Evolutionary conservation across 2,329 filamentous ascomycete genomes (phyloP), one percentile per base, ranked within the genome.

Genomic region (Ophiostoma quercus): DNA sequence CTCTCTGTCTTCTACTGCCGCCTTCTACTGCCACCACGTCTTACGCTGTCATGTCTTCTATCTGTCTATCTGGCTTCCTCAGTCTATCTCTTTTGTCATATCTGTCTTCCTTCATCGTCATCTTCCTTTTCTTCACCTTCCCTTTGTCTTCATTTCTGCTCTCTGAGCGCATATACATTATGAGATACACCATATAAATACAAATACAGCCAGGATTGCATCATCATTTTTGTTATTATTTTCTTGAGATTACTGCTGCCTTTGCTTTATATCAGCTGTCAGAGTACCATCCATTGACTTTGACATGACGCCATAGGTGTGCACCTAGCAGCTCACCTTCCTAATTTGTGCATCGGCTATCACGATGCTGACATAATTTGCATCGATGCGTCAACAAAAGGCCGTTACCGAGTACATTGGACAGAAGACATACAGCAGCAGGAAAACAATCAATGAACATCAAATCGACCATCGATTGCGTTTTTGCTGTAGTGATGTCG

Each of bases 181-280:
- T 37, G 25, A 63, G 60, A 37, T 63, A 63, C 60, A 63, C 60
- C 60, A 34, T 63, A 57, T 57, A 57, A 25, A 57, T 19, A 37
- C 60, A 63, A 57, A 57, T 32, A 34, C 60, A 63, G 25, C 29
- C 29, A 63, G 29, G 60, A 32, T 63, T 47, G 43, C 19, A 47
- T 47, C 19, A 47, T 47, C 19, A 2, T 16, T 47, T 47, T n/a
- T 3, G 34, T 34, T 34, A 16, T 43, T 47, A 5, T 47, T n/a
- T 47, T 3, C 6, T 41, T 41, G 39, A 14, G 11, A 41, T 8
- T n/a, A 19, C 16, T n/a, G 7, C 19, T 47, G 43, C 43, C 43
- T 47, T 47, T 16, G 14, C 41, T 43, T 14, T 43, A 16, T 41
- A 14, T 41, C 11, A 41, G 39, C 39, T 19, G 16, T 19, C 43